These are phyloP conservation scores for Yarrowia divulgata DNA, from an alignment of 805 yeast genomes.

Conservation along the genomic window DNA sequence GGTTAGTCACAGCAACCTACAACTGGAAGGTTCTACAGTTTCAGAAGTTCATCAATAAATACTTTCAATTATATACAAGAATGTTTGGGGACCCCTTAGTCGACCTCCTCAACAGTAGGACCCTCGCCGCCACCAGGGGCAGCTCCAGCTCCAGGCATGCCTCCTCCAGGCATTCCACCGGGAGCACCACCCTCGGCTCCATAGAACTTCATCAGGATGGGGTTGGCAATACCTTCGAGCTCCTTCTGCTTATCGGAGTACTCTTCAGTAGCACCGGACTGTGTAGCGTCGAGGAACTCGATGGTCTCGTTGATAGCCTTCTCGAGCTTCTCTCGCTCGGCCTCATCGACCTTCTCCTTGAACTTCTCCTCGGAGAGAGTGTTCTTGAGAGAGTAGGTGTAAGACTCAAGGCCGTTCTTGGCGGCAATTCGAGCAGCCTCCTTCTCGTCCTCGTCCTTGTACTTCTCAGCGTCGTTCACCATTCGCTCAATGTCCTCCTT, in stretches of 20 bases:
- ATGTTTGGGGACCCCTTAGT: neutral
- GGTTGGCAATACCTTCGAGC: constrained; percentile 19
- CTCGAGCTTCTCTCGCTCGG: constrained; percentile 11
- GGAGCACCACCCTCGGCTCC: constrained; percentile 8
- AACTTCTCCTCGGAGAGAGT: constrained; percentile 14
- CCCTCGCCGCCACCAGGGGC: constrained; percentile 23
- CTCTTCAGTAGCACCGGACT: constrained; percentile 11
- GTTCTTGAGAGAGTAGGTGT: constrained; percentile 16
- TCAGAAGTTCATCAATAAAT: neutral
- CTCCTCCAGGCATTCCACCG: constrained; percentile 17
- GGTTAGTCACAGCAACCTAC: too few relatives aligned
- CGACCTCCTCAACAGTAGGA: constrained; percentile 20
- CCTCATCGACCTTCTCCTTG: constrained; percentile 20
- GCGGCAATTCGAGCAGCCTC: constrained; percentile 22
- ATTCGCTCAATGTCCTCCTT: constrained; percentile 24
- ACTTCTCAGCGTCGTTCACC: constrained; percentile 26
- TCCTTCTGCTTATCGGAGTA: constrained; percentile 21
- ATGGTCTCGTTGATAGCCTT: constrained; percentile 18
- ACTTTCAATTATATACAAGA: constrained; percentile 3
- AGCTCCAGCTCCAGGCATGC: constrained; percentile 16
- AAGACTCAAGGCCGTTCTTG: constrained; percentile 17
- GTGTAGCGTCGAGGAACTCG: constrained; percentile 11
- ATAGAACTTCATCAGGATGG: constrained; percentile 17
- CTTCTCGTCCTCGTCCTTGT: constrained; percentile 23
- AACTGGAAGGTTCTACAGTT: too few relatives aligned